Percentiles rank a stretch among this genome's conserved stretches.
phyloP scores from a whole-genome alignment of 352 stramenopile genomes.

The Thalassiosira livingstoniorum region DNA sequence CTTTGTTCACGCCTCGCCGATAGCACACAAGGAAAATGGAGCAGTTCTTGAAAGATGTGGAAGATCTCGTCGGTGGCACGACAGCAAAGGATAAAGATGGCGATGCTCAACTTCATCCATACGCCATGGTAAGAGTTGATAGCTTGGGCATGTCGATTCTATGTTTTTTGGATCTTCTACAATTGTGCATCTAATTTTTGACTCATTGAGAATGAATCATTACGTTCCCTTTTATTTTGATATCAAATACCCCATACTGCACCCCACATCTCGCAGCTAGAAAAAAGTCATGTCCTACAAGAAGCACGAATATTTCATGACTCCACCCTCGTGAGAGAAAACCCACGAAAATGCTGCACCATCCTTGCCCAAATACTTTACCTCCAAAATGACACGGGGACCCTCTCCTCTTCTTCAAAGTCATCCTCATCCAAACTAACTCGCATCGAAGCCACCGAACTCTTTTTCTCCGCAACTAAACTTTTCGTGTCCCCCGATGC shows the following conservation, averaged over 20 bases:
- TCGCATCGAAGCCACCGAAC: conserved; percentile 94
- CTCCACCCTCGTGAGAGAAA: conserved; percentile 93
- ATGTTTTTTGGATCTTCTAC: neutral
- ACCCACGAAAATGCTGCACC: conserved; percentile 97
- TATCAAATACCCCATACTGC: too few species aligned
- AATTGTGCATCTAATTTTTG: neutral
- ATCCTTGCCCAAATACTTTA: conserved; percentile 99
- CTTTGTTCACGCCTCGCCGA: too few species aligned
- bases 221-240: neutral
- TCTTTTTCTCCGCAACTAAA: conserved; percentile 99
- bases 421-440: conserved; percentile 88
- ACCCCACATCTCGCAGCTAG: too few species aligned
- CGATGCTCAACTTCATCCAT: conserved; percentile 20
- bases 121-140: conserved; percentile 11
- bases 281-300: conserved; percentile 5
- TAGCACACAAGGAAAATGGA: conserved; percentile 19
- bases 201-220: neutral
- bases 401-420: neutral
- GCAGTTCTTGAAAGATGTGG: conserved; percentile 48
- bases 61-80: conserved; percentile 13
- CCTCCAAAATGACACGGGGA: conserved; percentile 91
- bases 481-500: conserved; percentile 98
- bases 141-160: neutral
- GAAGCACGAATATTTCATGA: conserved; percentile 94
- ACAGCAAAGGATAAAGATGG: conserved; percentile 20